Evolutionary conservation across 139 green algal genomes (phyloP).

Genomic region (Asterochloris sp.): DNA sequence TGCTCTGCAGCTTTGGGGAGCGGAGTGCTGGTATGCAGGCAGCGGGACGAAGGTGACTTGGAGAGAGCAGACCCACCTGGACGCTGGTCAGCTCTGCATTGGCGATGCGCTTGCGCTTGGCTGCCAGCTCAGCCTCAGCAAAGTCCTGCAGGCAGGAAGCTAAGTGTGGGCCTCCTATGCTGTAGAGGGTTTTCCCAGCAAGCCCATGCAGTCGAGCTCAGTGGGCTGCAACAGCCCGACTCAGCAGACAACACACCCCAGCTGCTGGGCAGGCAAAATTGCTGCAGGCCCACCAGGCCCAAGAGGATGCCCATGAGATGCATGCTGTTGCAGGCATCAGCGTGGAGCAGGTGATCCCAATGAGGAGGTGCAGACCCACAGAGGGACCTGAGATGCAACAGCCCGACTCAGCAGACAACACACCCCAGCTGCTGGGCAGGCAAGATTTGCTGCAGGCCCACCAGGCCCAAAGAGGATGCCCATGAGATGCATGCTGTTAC

Average conservation of each 20-base stretch:
- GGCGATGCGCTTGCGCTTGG: slow-evolving; percentile 26
- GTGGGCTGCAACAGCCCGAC: background rate
- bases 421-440: background rate
- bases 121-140: slow-evolving; percentile 15
- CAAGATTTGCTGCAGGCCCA: background rate
- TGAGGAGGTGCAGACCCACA: too few species aligned
- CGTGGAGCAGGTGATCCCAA: too few species aligned
- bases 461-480: background rate
- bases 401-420: background rate
- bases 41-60: too few species aligned
- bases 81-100: slow-evolving; percentile 33
- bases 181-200: background rate
- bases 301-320: background rate
- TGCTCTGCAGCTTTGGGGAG: too few species aligned
- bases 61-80: too few species aligned
- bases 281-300: background rate
- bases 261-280: background rate
- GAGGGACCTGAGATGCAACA: too few species aligned
- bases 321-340: too few species aligned
- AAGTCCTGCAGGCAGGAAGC: slow-evolving; percentile 6
- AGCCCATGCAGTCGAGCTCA: background rate
- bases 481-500: too few species aligned
- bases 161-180: background rate
- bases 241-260: background rate
- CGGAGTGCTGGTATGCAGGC: too few species aligned